These are phyloP conservation scores for Neurospora sp. DNA, from an alignment of 495 filamentous ascomycete genomes.

Conservation along the genomic window DNA sequence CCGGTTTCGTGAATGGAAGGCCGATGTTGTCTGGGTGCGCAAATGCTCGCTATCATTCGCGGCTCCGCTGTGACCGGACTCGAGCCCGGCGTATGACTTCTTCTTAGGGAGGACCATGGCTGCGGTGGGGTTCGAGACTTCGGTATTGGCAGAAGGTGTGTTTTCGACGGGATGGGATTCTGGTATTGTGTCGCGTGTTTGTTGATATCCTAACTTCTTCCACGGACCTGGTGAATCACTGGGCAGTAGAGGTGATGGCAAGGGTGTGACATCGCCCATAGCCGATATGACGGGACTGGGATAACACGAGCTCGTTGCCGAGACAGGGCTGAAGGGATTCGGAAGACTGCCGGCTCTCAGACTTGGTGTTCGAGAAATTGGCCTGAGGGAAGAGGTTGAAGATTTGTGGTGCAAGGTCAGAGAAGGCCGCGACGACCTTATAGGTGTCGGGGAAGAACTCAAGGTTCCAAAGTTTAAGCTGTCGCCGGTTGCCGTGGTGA, in stretches of 20 bases:
- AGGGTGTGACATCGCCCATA: constrained; percentile 81
- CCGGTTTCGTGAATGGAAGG: constrained; percentile 49
- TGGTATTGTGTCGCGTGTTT: constrained; percentile 25
- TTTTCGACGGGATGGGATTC: constrained; percentile 30
- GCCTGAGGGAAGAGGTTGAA: constrained; percentile 30
- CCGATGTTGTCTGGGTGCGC: constrained; percentile 17
- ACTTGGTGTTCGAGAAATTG: constrained; percentile 38
- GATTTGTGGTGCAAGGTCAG: constrained; percentile 26
- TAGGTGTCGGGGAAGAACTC: constrained; percentile 8
- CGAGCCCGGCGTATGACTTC: constrained; percentile 40
- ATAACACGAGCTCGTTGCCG: constrained; percentile 33
- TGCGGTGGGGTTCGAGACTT: constrained; percentile 38
- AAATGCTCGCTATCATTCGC: not conserved
- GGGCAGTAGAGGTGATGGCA: constrained; percentile 76
- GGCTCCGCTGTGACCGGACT: constrained; percentile 15
- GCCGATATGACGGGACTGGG: constrained; percentile 61
- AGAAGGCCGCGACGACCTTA: constrained; percentile 17
- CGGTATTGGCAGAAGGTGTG: constrained; percentile 36
- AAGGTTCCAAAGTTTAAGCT: constrained; percentile 1
- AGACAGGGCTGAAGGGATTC: constrained; percentile 24
- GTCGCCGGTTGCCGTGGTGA: constrained; percentile 14
- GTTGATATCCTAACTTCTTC: constrained; percentile 39
- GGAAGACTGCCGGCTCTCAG: constrained; percentile 28
- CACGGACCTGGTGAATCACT: constrained; percentile 65
- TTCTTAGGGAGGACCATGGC: constrained; percentile 39